Base-by-base conservation (phyloP, 2,329 filamentous ascomycete genomes). In the Paramyrothecium roridum region DNA sequence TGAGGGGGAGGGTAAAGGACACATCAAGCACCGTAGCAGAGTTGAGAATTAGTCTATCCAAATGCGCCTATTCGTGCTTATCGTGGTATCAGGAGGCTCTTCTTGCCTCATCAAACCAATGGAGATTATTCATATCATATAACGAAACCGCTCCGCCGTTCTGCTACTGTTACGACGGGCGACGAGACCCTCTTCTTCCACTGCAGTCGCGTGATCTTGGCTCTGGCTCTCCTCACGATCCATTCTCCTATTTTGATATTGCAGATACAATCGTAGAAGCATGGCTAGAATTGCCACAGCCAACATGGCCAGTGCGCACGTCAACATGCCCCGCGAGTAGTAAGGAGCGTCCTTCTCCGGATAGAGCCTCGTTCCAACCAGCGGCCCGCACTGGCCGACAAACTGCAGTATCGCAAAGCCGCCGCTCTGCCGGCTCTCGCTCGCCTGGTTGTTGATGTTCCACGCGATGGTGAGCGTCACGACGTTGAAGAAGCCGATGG, bases 401-500 rank as follows among this genome's bases (percentile, higher is more conserved):
- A 91, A 65, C 70, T 96, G 93, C 66, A 97, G 71, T 33, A 96
- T 78, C 1, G 89, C 90, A 65, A 96, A 90, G 2, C 88, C 90
- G 2, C 85, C 85, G 0, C 90, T 90, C 61, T 89, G 88, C 8
- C 85, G 83, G 52, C 82, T 83, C 58, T 87, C 84, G 13, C 79
- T 85, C 53, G 81, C 75, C 67, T 95, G 90, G 70, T 96, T 96
- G 67, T 96, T 96, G 66, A 96, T 83, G 37, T 84, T 90, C 92
- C 92, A 96, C 2, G 90, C 88, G 55, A 96, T 89, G 61, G 93
- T 88, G 33, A 96, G 80, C 0, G 91, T 91, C 55, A 96, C 89
- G 20, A 91, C 88, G 57, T 83, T 86, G 77, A 96, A 93, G 73
- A 96, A 95, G 3, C 92, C 92, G 1, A 85, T 76, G 2, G 87